Percentiles rank a stretch among this genome's conserved stretches.
phyloP scores from a whole-genome alignment of 208 protist genomes.

The Trypanosoma mega region DNA sequence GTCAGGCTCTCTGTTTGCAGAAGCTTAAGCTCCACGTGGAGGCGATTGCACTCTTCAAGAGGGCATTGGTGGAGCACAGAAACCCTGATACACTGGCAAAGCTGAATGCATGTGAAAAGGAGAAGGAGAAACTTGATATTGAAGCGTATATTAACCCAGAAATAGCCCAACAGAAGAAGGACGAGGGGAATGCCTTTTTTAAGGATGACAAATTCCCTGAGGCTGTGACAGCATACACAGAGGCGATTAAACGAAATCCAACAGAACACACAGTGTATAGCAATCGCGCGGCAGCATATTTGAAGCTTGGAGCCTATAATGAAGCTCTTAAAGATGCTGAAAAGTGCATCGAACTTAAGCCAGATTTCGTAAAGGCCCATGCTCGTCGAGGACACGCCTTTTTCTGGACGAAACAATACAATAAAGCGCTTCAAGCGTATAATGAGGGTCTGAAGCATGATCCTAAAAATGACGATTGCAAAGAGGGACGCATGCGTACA shows the following conservation, averaged over 20 bases:
- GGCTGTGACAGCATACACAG: conserved; percentile 92
- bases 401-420: conserved; percentile 96
- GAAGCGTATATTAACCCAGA: conserved; percentile 93
- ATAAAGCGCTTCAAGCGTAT: conserved; percentile 95
- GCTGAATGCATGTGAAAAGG: conserved; percentile 88
- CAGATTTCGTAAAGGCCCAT: conserved; percentile 94
- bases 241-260: conserved; percentile 94
- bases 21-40: conserved; percentile 83
- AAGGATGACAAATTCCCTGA: conserved; percentile 95
- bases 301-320: conserved; percentile 95
- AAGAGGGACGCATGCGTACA: conserved; percentile 82
- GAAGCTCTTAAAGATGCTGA: conserved; percentile 95
- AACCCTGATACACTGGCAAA: conserved; percentile 91
- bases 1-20: conserved; percentile 86
- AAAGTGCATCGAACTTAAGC: conserved; percentile 94
- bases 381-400: conserved; percentile 88
- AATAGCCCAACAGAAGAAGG: conserved; percentile 88
- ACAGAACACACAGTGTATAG: conserved; percentile 93
- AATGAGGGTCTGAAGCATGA: conserved; percentile 94
- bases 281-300: conserved; percentile 95
- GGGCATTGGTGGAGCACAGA: conserved; percentile 91
- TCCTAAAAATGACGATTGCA: conserved; percentile 87
- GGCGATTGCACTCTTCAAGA: conserved; percentile 90
- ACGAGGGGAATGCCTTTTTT: conserved; percentile 96
- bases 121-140: conserved; percentile 80